phyloP scores from a whole-genome alignment of 768 basidiomycete species.

The Suillus bovinus region DNA sequence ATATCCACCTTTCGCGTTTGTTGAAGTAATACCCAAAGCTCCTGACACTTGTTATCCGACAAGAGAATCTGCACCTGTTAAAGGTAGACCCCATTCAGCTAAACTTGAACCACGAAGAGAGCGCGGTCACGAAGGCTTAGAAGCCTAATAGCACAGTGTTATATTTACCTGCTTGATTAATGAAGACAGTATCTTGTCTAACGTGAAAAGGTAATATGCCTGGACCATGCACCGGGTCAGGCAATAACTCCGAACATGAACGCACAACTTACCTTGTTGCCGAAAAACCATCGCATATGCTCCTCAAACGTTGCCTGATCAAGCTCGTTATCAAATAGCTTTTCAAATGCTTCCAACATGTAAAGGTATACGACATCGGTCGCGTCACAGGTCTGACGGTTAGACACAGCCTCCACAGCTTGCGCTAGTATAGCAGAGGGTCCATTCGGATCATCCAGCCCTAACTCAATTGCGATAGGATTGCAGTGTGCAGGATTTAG shows the following conservation, averaged over 20 bases:
- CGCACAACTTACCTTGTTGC: constrained; percentile 63
- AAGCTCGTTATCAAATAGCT: constrained; percentile 89
- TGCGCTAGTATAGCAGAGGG: constrained; percentile 64
- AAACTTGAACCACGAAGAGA: not conserved
- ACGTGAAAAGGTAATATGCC: constrained; percentile 90
- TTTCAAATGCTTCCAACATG: constrained; percentile 87
- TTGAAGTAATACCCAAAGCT: constrained; percentile 77
- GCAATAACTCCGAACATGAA: not conserved
- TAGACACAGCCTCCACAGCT: constrained; percentile 56
- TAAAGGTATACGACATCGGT: constrained; percentile 83
- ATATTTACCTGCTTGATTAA: constrained; percentile 85
- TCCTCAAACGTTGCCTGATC: constrained; percentile 94
- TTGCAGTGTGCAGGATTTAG: constrained; percentile 72
- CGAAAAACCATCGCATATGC: constrained; percentile 93
- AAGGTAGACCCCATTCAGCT: constrained; percentile 5
- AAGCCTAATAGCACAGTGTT: not conserved
- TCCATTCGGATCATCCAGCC: constrained; percentile 83
- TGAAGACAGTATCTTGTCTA: constrained; percentile 89
- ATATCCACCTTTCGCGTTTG: constrained; percentile 54
- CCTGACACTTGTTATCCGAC: constrained; percentile 83
- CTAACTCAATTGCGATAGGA: constrained; percentile 79
- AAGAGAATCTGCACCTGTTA: constrained; percentile 82
- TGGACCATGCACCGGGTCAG: constrained; percentile 41
- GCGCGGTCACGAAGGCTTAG: not conserved
- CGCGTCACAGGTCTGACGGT: constrained; percentile 44